phyloP scores from a whole-genome alignment of 2,329 filamentous ascomycete species.

The Sclerotinia nivalis region DNA sequence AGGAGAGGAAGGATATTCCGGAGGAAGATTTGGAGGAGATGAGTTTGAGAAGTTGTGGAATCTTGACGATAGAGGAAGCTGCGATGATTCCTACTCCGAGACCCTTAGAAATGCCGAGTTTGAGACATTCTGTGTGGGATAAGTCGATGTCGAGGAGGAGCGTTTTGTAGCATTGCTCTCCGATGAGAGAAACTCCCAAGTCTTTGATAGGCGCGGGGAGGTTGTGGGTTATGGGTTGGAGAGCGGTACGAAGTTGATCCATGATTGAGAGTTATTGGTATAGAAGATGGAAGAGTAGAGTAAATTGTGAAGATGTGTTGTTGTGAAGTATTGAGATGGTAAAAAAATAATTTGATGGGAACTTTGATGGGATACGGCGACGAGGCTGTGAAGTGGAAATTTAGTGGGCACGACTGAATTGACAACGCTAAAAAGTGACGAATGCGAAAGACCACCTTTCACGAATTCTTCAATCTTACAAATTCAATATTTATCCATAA shows the following conservation, averaged over 20 bases:
- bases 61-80: slow-evolving; percentile 88
- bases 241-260: slow-evolving; percentile 60
- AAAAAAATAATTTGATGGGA: too few species aligned
- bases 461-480: not conserved
- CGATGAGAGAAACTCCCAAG: slow-evolving; percentile 76
- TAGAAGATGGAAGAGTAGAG: not conserved
- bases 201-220: slow-evolving; percentile 75
- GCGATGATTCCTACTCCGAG: slow-evolving; percentile 92
- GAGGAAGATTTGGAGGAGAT: slow-evolving; percentile 75
- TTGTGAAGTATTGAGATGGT: not conserved
- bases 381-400: slow-evolving; percentile 15
- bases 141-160: slow-evolving; percentile 84
- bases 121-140: slow-evolving; percentile 75
- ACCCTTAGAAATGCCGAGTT: slow-evolving; percentile 86
- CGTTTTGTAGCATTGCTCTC: slow-evolving; percentile 78
- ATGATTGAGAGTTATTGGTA: slow-evolving; percentile 43
- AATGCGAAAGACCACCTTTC: slow-evolving; percentile 10
- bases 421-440: not conserved
- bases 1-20: slow-evolving; percentile 86
- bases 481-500: slow-evolving; percentile 1
- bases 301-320: not conserved
- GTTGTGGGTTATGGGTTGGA: slow-evolving; percentile 69
- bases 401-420: slow-evolving; percentile 2
- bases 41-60: slow-evolving; percentile 95
- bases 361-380: slow-evolving; percentile 6